Base-by-base conservation (phyloP, 148 eudicot genomes). In the Suaeda aralocaspica region DNA sequence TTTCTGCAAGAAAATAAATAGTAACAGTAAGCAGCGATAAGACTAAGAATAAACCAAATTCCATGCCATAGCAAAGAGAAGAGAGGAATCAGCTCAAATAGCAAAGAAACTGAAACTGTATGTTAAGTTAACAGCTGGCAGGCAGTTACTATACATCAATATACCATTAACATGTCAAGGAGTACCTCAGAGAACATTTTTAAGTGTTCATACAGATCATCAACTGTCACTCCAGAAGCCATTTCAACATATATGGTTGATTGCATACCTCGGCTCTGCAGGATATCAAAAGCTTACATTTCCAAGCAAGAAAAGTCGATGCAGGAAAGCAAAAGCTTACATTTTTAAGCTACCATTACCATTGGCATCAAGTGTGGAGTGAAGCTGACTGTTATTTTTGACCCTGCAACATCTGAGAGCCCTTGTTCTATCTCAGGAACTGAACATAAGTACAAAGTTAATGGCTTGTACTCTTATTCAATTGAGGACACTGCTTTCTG, bases 371-470 rank as follows among this genome's bases (percentile, higher is more conserved):
- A 79, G 73, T 91, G 96, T 67, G 98, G 98, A 60, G 98, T 93
- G 82, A 93, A 93, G 86, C 98, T 90, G 77, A 93, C 84, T 26
- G 88, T 87, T 46, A 93, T 79, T 83, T 86, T 82, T 33, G 89
- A 83, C 59, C 34, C 69, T 44, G 86, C 89, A 59, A 84, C 98
- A 70, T 86, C 92, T 34, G 91, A 79, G 60, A 93, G 77, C 65
- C 96, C 98, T 78, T 93, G 98, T 82, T 93, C 98, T 64, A 93
- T 93, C 83, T 93, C 98, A 8, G 98, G 96, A 73, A 87, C 98
- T 93, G 88, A 42, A 76, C 70, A 60, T 21, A 68, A 25, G n/a
- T 30, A 59, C 29, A 26, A 24, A 14, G 31, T 68, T 26, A 72
- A 53, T 26, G 31, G 70, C 73, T 34, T 36, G 8, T 36, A 55